Percentiles rank a stretch among this genome's conserved stretches.
Conservation (phyloP, 208 protist genomes). For the Vickermania spadyakhi region DNA sequence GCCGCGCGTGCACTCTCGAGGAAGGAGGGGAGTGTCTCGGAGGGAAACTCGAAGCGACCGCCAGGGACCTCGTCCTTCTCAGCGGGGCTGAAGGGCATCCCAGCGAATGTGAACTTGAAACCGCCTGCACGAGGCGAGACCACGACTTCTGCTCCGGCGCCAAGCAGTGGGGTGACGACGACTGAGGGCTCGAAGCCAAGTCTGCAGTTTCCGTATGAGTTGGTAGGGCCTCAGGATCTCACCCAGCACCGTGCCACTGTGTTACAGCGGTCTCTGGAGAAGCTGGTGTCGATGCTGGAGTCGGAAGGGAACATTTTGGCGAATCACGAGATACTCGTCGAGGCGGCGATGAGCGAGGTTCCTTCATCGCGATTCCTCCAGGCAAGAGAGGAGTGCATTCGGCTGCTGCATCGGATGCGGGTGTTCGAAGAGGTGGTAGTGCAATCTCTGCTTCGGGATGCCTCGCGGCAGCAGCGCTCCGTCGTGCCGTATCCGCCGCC, state of each 20-base stretch:
- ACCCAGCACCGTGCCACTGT: slow-evolving; percentile 1
- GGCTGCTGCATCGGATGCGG: not conserved
- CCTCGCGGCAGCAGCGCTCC: not conserved
- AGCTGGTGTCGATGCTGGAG: not conserved
- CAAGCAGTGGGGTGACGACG: too few species aligned
- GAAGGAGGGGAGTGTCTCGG: too few species aligned
- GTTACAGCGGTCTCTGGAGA: not conserved
- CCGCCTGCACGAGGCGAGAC: too few species aligned
- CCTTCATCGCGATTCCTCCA: not conserved
- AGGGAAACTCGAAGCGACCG: too few species aligned
- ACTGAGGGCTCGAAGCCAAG: too few species aligned
- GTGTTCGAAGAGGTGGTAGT: slow-evolving; percentile 2
- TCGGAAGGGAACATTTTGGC: not conserved
- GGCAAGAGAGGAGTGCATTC: not conserved
- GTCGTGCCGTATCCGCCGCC: not conserved
- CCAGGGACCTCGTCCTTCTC: too few species aligned
- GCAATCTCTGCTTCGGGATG: not conserved
- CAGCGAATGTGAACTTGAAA: too few species aligned
- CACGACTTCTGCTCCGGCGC: too few species aligned
- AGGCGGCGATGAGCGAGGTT: not conserved
- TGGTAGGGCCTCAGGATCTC: not conserved
- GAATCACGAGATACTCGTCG: not conserved
- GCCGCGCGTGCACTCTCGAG: too few species aligned
- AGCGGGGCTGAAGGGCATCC: too few species aligned
- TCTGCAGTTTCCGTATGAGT: not conserved